Conservation (phyloP, 495 filamentous ascomycete species). For the Tetracladium marchalianum region DNA sequence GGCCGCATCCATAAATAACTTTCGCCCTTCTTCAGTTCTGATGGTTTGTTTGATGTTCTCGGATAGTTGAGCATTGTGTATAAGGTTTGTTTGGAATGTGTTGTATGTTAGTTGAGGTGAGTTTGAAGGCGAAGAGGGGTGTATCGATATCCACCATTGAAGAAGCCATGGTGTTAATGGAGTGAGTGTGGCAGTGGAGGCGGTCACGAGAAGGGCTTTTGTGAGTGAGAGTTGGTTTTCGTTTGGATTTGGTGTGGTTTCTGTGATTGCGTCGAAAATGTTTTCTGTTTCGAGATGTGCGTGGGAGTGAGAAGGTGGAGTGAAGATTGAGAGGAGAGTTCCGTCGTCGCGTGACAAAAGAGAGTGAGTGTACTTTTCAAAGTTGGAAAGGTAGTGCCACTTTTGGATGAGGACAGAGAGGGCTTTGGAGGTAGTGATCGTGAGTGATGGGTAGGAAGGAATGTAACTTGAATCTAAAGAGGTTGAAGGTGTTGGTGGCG, state of each 20-base stretch:
- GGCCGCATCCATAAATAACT: background rate
- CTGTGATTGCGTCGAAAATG: conserved; percentile 1
- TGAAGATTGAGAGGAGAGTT: background rate
- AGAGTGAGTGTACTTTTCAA: background rate
- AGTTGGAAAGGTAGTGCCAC: background rate
- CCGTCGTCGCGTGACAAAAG: background rate
- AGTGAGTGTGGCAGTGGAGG: background rate
- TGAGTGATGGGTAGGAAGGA: too few species aligned
- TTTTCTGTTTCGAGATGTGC: background rate
- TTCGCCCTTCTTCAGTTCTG: background rate
- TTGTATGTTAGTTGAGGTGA: too few species aligned
- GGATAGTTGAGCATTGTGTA: too few species aligned
- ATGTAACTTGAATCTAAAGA: too few species aligned
- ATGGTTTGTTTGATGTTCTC: background rate
- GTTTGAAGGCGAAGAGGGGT: too few species aligned
- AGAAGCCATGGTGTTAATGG: too few species aligned
- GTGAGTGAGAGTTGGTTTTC: background rate
- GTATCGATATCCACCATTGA: too few species aligned
- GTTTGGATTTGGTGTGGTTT: background rate
- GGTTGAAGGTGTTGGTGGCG: too few species aligned
- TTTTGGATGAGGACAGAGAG: background rate
- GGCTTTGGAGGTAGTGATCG: too few species aligned
- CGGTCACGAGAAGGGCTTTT: background rate
- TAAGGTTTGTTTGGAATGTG: too few species aligned
- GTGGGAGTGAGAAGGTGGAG: background rate